A percentile compares a stretch with the other conserved stretches of the same genome.
phyloP scores from a whole-genome alignment of 2,329 filamentous ascomycete species.

The Neoscytalidium dimidiatum region DNA sequence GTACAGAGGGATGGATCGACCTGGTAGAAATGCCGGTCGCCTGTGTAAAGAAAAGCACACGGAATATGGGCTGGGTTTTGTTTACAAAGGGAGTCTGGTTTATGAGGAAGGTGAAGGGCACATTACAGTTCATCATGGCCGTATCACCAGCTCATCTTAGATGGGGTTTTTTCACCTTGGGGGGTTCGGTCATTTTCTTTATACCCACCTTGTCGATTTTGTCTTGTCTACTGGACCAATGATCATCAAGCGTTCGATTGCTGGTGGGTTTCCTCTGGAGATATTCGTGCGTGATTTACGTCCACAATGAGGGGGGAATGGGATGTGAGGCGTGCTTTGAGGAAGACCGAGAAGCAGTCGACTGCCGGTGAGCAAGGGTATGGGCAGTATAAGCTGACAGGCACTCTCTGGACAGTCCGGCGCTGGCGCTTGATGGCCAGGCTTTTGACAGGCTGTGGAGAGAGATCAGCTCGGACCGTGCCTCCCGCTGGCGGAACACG shows the following conservation, averaged over 20 bases:
- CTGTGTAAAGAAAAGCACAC: neutral
- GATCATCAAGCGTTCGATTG: neutral
- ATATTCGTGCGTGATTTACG: neutral
- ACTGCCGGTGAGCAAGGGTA: neutral
- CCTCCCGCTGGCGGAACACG: neutral
- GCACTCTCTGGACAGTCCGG: neutral
- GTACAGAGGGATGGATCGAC: neutral
- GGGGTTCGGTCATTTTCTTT: slow-evolving; percentile 15
- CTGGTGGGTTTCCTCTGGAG: too few species aligned
- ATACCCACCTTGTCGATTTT: slow-evolving; percentile 1
- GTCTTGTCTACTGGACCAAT: neutral
- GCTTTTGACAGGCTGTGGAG: neutral
- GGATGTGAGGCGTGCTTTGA: neutral
- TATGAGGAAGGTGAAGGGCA: neutral
- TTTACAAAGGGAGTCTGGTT: neutral
- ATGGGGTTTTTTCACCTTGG: neutral
- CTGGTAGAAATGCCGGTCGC: neutral
- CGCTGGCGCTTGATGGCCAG: neutral
- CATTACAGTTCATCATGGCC: neutral
- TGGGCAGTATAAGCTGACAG: neutral
- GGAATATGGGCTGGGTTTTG: neutral
- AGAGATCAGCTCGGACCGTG: slow-evolving; percentile 11
- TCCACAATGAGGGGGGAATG: neutral
- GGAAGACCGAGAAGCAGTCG: neutral
- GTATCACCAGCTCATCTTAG: neutral